A percentile compares a stretch with the other conserved stretches of the same genome.
These are phyloP conservation scores for Fusarium chlamydosporum DNA, from an alignment of 2,329 filamentous ascomycete species.

Conservation along the genomic window DNA sequence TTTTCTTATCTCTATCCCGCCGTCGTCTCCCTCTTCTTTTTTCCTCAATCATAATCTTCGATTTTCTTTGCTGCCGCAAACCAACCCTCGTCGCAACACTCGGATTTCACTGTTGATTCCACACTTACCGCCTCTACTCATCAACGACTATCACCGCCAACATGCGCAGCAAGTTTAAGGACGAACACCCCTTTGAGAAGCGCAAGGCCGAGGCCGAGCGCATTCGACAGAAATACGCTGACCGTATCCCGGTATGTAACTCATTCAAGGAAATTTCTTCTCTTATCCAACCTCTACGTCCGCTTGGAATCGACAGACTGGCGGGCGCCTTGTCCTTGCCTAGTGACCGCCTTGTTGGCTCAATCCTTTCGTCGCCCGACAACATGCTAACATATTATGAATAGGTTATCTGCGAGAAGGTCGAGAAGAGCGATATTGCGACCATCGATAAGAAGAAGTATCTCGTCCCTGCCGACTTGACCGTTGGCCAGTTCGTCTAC, in stretches of 20 bases:
- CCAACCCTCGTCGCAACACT: constrained; percentile 23
- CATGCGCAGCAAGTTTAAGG: constrained; percentile 99
- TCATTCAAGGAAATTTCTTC: constrained; percentile 18
- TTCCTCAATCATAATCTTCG: constrained; percentile 7
- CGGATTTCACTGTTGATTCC: constrained; percentile 25
- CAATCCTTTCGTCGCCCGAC: constrained; percentile 1
- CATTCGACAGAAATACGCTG: constrained; percentile 98
- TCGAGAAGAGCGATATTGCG: constrained; percentile 98
- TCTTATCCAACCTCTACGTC: background rate
- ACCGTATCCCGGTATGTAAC: constrained; percentile 92
- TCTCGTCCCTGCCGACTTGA: constrained; percentile 95
- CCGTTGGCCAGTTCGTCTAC: constrained; percentile 99
- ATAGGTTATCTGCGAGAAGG: constrained; percentile 99
- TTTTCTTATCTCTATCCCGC: constrained; percentile 21
- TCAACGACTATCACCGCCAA: constrained; percentile 61
- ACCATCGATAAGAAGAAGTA: constrained; percentile 99
- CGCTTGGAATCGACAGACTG: constrained; percentile 7
- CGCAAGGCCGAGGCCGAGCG: constrained; percentile 99
- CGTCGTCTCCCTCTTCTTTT: constrained; percentile 42
- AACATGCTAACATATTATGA: constrained; percentile 84
- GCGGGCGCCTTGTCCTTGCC: constrained; percentile 25
- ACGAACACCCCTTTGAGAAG: constrained; percentile 99
- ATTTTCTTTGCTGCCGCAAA: constrained; percentile 12
- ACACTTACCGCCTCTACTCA: constrained; percentile 39
- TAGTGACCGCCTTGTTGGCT: constrained; percentile 39